phyloP scores from a whole-genome alignment of 2,329 filamentous ascomycete species.

The Lizonia empirigonia region DNA sequence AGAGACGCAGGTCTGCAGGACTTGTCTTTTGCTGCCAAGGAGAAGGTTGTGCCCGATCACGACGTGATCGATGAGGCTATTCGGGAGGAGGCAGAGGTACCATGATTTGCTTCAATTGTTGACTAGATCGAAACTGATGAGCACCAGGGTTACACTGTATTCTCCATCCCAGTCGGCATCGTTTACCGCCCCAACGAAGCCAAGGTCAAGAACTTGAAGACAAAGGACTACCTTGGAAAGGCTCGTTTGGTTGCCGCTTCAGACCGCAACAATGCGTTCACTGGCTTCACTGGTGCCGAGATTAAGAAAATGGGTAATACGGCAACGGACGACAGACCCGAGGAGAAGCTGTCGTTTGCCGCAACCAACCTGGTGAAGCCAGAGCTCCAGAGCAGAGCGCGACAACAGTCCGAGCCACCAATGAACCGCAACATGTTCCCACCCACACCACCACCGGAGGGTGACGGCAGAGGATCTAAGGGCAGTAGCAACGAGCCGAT shows the following conservation, averaged over 20 bases:
- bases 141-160: slow-evolving; percentile 88
- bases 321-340: slow-evolving; percentile 77
- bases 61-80: slow-evolving; percentile 99
- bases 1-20: slow-evolving; percentile 90
- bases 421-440: slow-evolving; percentile 83
- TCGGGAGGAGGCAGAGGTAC: slow-evolving; percentile 85
- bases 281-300: slow-evolving; percentile 78
- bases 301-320: slow-evolving; percentile 67
- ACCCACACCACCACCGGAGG: slow-evolving; percentile 96
- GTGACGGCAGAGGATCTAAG: slow-evolving; percentile 62
- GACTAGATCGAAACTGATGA: slow-evolving; percentile 32
- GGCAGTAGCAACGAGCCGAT: slow-evolving; percentile 44
- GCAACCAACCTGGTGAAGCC: slow-evolving; percentile 93
- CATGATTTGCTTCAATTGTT: neutral
- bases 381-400: slow-evolving; percentile 73
- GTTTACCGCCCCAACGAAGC: slow-evolving; percentile 95
- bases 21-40: slow-evolving; percentile 85
- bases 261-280: slow-evolving; percentile 79
- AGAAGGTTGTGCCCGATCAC: slow-evolving; percentile 95
- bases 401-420: slow-evolving; percentile 85
- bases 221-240: slow-evolving; percentile 96
- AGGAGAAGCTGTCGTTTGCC: slow-evolving; percentile 86
- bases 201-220: slow-evolving; percentile 97
- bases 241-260: slow-evolving; percentile 90
- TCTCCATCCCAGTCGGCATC: slow-evolving; percentile 95